These are phyloP conservation scores for Talaromyces sp. DNA, from an alignment of 2,329 filamentous ascomycete genomes.

Conservation along the genomic window DNA sequence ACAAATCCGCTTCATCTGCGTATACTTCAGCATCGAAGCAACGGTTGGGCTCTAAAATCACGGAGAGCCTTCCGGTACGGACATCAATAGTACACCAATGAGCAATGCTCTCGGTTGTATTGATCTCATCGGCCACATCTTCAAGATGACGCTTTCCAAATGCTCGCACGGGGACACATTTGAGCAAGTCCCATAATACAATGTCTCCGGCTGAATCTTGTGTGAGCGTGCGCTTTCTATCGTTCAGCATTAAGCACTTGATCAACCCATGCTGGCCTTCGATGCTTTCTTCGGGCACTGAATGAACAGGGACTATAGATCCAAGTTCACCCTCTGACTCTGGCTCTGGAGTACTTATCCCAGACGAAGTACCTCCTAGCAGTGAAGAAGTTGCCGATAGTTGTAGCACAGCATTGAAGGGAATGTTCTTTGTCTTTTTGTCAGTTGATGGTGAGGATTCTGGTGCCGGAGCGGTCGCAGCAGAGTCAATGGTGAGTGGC, in stretches of 20 bases:
- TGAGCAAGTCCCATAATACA: slow-evolving; percentile 88
- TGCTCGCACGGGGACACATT: slow-evolving; percentile 84
- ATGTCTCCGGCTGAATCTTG: slow-evolving; percentile 95
- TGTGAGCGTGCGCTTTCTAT: slow-evolving; percentile 84
- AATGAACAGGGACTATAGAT: slow-evolving; percentile 65
- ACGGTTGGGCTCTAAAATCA: slow-evolving; percentile 89
- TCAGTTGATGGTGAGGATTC: slow-evolving; percentile 17
- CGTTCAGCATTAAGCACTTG: slow-evolving; percentile 89
- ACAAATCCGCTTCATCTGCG: slow-evolving; percentile 79
- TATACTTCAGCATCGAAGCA: slow-evolving; percentile 98
- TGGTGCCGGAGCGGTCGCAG: slow-evolving; percentile 5
- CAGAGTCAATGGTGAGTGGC: slow-evolving; percentile 48
- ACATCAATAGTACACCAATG: slow-evolving; percentile 97
- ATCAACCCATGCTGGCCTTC: slow-evolving; percentile 94
- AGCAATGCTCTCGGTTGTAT: slow-evolving; percentile 84
- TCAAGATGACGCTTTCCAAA: slow-evolving; percentile 94
- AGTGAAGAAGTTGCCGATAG: slow-evolving; percentile 84
- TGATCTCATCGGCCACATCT: slow-evolving; percentile 83
- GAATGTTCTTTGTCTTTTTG: slow-evolving; percentile 61
- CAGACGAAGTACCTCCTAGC: slow-evolving; percentile 57
- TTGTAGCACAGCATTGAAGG: slow-evolving; percentile 74
- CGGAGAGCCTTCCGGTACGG: slow-evolving; percentile 86
- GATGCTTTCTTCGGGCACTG: slow-evolving; percentile 76
- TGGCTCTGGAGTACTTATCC: slow-evolving; percentile 55
- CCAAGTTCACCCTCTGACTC: slow-evolving; percentile 54